Base-by-base conservation (phyloP, 73 alveolate genomes). In the Symbiodinium pilosum region DNA sequence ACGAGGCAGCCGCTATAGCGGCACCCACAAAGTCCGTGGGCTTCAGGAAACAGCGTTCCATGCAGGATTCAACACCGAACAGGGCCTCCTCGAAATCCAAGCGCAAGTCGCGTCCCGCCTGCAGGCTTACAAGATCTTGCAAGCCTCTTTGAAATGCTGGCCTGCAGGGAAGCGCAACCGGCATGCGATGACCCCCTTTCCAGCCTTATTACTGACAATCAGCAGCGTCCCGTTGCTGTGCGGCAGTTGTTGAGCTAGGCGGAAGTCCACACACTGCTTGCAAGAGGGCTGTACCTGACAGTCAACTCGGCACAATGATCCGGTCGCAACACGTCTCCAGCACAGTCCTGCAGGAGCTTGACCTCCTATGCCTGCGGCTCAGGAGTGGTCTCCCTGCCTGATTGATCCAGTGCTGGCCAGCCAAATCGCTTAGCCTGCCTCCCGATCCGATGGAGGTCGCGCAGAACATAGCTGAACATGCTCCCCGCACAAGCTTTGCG, bases 201-300 rank as follows among this genome's bases (percentile, higher is more conserved):
- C n/a, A n/a, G n/a, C 95, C 95, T 89, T 75, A 44, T 89, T 89
- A 73, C 95, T 64, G 87, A 59, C 95, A n/a, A 89, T n/a, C 51
- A 89, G 86, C 87, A 89, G 18, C 43, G 95, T 89, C 75, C 40
- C 95, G 54, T 89, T 68, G 24, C 44, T 20, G n/a, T 43, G 75
- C 32, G 68, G 47, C 6, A 11, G 30, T 44, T 59, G 41, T 24
- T 89, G 43, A n/a, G n/a, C n/a, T 26, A 89, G 7, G 75, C 2
- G 36, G 38, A 89, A 89, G 43, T 59, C 87, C 5, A 20, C 21
- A 51, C 95, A 89, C 47, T 77, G 44, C 34, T 41, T 39, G 87
- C 95, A 89, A 39, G 32, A 86, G 20, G 95, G 95, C 44, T 41
- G 51, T 4, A 54, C 95, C 95, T 89, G 69, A 51, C 24, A 54